Evolutionary conservation across 331 rosid species (phyloP).

Genomic region (Erythrophleum ivorense): DNA sequence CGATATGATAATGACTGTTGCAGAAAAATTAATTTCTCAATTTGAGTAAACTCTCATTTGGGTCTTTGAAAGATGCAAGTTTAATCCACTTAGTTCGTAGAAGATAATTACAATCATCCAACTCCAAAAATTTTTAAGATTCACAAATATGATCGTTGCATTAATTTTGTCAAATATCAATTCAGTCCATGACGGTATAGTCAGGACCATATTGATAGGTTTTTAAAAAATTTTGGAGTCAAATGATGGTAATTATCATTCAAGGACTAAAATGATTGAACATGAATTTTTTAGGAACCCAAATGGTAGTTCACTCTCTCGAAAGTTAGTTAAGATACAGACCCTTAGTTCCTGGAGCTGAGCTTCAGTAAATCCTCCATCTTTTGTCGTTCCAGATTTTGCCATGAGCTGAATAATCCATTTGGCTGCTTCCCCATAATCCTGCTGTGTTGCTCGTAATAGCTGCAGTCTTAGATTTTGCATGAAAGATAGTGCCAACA

Average conservation of each 20-base stretch:
- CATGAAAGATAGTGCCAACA: conserved; percentile 81
- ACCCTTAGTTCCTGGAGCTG: conserved; percentile 85
- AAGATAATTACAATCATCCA: neutral
- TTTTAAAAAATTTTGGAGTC: neutral
- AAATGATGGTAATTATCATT: neutral
- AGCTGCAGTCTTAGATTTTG: conserved; percentile 78
- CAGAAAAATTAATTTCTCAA: conserved; percentile 7
- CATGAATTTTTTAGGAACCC: neutral
- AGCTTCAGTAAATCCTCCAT: conserved; percentile 98
- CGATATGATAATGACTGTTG: neutral
- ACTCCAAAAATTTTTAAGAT: neutral
- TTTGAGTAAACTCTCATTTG: neutral
- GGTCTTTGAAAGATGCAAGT: neutral
- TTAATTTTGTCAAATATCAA: neutral
- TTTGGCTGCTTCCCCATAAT: conserved; percentile 81
- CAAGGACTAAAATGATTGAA: neutral
- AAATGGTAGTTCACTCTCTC: neutral
- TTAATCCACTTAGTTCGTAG: neutral
- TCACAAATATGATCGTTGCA: neutral
- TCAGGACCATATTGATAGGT: neutral
- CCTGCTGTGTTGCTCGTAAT: conserved; percentile 87
- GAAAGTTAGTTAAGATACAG: conserved; percentile 35
- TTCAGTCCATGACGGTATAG: neutral
- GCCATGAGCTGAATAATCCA: conserved; percentile 88
- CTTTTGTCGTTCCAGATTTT: conserved; percentile 82